phyloP scores from a whole-genome alignment of 768 basidiomycete genomes.

The Lactifluus hygrophoroides region DNA sequence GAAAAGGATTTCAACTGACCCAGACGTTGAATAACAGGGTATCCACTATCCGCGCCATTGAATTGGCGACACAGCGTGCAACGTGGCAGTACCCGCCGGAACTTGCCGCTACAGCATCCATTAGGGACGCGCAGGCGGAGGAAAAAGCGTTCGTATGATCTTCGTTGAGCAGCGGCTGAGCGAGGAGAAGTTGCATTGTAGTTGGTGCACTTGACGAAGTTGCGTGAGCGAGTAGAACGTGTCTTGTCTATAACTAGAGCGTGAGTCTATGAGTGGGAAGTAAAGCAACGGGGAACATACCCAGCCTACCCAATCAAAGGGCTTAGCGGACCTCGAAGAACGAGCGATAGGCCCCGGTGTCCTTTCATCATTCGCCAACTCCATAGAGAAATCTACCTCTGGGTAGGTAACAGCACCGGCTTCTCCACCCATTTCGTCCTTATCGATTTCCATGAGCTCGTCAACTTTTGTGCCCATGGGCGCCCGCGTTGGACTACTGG shows the following conservation, averaged over 20 bases:
- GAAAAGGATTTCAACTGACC: neutral
- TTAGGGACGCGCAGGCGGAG: slow-evolving; percentile 13
- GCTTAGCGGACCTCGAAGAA: neutral
- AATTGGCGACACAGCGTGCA: neutral
- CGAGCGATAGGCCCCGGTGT: neutral
- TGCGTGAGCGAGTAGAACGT: slow-evolving; percentile 16
- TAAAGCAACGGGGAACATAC: neutral
- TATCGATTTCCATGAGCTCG: slow-evolving; percentile 10
- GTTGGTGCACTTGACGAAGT: neutral
- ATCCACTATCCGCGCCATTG: slow-evolving; percentile 14
- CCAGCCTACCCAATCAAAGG: slow-evolving; percentile 15
- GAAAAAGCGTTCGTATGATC: neutral
- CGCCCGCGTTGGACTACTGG: neutral
- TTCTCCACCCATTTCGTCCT: neutral
- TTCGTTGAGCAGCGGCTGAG: neutral
- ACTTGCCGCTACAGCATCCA: slow-evolving; percentile 6
- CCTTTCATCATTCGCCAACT: neutral
- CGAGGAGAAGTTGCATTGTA: slow-evolving; percentile 16
- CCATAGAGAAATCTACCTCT: neutral
- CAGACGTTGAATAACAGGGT: slow-evolving; percentile 3
- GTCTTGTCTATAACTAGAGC: slow-evolving; percentile 11
- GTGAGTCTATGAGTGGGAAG: neutral
- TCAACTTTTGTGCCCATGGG: neutral
- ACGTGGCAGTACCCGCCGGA: slow-evolving; percentile 3
- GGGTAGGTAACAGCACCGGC: neutral